Percentiles rank a stretch among this genome's conserved stretches.
Conservation (phyloP, 2,329 filamentous ascomycete genomes). For the Epichloe coenophiala region DNA sequence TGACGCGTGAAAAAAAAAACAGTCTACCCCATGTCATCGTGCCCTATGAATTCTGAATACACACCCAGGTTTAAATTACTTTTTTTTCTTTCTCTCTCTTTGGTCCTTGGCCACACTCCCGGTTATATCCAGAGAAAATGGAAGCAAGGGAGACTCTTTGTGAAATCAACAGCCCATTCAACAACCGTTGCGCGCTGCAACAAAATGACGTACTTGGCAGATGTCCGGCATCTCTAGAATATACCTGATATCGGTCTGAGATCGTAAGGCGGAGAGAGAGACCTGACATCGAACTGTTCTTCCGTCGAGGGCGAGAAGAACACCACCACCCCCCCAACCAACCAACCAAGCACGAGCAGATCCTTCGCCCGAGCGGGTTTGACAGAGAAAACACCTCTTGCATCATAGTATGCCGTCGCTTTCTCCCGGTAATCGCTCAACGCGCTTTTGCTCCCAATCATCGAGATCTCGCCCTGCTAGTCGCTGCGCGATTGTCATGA, state of each 20-base stretch:
- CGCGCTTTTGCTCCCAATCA: conserved; percentile 92
- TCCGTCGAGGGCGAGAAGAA: background rate
- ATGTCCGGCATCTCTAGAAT: conserved; percentile 5
- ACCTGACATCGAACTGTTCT: too few relatives aligned
- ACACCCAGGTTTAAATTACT: background rate
- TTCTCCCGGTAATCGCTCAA: conserved; percentile 80
- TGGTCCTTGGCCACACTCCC: background rate
- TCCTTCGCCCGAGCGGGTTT: background rate
- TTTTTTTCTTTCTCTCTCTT: background rate
- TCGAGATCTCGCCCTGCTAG: conserved; percentile 75
- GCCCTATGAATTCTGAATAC: too few relatives aligned
- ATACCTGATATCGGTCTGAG: background rate
- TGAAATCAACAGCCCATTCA: background rate
- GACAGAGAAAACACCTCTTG: background rate
- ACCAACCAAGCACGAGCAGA: background rate
- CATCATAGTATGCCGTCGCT: conserved; percentile 62
- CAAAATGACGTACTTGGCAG: conserved; percentile 1
- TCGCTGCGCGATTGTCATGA: conserved; percentile 11
- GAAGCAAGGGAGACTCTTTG: too few relatives aligned
- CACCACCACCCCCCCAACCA: too few relatives aligned
- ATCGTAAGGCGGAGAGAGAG: too few relatives aligned
- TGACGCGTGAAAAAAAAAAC: background rate
- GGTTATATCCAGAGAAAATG: background rate
- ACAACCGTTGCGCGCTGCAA: background rate
- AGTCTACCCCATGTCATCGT: background rate